Evolutionary conservation across 768 basidiomycete genomes (phyloP).

Genomic region (Agrocybe pediades): DNA sequence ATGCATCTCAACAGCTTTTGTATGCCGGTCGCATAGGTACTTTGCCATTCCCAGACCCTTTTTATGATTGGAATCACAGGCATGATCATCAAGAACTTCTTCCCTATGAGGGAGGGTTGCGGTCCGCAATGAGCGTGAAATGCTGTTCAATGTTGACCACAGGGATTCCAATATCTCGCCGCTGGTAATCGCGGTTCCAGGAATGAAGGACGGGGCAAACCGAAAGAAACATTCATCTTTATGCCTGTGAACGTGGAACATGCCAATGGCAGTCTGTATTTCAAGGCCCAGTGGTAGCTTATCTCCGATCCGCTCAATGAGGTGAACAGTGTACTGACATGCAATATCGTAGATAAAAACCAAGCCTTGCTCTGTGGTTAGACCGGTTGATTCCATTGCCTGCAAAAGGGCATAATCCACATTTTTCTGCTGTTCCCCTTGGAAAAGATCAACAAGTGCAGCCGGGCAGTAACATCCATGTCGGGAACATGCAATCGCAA

Average conservation of each 20-base stretch:
- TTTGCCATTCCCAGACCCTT: constrained; percentile 17
- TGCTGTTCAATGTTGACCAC: constrained; percentile 17
- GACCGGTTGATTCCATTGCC: constrained; percentile 1
- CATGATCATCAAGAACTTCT: constrained; percentile 24
- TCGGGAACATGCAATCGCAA: constrained; percentile 16
- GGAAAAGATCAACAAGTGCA: constrained; percentile 15
- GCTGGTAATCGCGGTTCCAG: neutral
- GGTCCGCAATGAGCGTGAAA: constrained; percentile 4
- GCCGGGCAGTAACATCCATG: constrained; percentile 20
- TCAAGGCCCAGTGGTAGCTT: neutral
- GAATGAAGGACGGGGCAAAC: constrained; percentile 20
- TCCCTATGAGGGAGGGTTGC: constrained; percentile 11
- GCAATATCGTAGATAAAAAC: no score
- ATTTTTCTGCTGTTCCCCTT: constrained; percentile 26
- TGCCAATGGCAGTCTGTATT: constrained; percentile 16
- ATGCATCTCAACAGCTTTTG: neutral
- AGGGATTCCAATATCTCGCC: constrained; percentile 20
- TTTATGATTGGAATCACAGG: constrained; percentile 23
- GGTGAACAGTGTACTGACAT: no score
- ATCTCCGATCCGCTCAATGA: no score
- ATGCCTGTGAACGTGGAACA: constrained; percentile 28
- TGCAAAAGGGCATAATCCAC: constrained; percentile 15
- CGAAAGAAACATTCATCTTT: constrained; percentile 22
- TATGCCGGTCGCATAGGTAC: constrained; percentile 1
- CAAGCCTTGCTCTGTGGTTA: constrained; percentile 12